phyloP scores from a whole-genome alignment of 2,329 filamentous ascomycete genomes.

The Pseudodiploospora longispora region DNA sequence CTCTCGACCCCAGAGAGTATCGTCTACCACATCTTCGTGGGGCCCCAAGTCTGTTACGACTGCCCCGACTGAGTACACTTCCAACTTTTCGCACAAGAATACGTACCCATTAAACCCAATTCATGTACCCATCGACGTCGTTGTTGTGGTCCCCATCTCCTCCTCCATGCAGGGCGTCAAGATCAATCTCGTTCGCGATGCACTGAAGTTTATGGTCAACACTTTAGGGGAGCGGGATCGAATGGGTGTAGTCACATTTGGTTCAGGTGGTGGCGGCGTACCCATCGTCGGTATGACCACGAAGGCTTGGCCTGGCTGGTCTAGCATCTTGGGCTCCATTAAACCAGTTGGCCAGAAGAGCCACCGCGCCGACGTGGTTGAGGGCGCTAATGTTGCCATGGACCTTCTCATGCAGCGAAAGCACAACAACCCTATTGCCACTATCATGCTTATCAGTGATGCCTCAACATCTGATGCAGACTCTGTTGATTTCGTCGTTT shows the following conservation, averaged over 20 bases:
- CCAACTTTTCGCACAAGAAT: constrained; percentile 51
- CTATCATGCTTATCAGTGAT: constrained; percentile 94
- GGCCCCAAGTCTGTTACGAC: constrained; percentile 79
- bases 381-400: constrained; percentile 97
- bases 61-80: constrained; percentile 88
- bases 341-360: constrained; percentile 95
- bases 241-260: constrained; percentile 96
- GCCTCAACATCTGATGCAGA: constrained; percentile 90
- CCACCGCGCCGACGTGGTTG: constrained; percentile 89
- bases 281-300: constrained; percentile 97
- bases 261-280: constrained; percentile 85
- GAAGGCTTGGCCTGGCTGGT: constrained; percentile 89
- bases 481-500: constrained; percentile 96
- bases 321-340: constrained; percentile 76
- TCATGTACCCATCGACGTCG: constrained; percentile 89
- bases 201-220: constrained; percentile 83
- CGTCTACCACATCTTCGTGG: constrained; percentile 75
- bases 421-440: constrained; percentile 88
- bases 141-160: constrained; percentile 93
- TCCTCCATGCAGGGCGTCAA: constrained; percentile 99
- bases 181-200: constrained; percentile 87
- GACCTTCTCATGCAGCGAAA: constrained; percentile 97
- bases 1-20: constrained; percentile 57
- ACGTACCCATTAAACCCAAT: constrained; percentile 42
- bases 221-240: constrained; percentile 87